Conservation (phyloP, 2,329 filamentous ascomycete species). For the Emmonsia crescens region DNA sequence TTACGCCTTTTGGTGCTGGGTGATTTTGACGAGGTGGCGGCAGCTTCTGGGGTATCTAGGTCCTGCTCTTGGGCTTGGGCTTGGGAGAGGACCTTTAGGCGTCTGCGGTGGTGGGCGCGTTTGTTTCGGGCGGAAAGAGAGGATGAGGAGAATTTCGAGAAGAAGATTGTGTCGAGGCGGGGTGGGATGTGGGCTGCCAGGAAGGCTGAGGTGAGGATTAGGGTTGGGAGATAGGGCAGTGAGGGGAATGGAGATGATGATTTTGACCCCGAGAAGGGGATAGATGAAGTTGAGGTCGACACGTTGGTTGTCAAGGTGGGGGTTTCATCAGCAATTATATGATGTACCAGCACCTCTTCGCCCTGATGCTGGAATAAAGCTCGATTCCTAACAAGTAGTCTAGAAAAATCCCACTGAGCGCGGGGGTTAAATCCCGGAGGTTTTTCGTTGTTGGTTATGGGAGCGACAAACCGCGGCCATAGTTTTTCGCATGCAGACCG, state of each 20-base stretch:
- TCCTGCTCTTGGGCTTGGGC: constrained; percentile 24
- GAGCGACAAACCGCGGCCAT: constrained; percentile 76
- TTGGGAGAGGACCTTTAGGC: constrained; percentile 32
- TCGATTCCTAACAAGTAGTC: constrained; percentile 54
- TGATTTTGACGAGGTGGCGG: constrained; percentile 22
- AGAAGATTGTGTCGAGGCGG: constrained; percentile 39
- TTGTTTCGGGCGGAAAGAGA: constrained; percentile 34
- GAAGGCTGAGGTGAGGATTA: constrained; percentile 38
- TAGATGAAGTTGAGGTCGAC: constrained; percentile 5
- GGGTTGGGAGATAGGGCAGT: constrained; percentile 37
- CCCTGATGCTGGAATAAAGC: constrained; percentile 36
- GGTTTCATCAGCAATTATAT: constrained; percentile 24
- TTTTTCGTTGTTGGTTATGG: constrained; percentile 58
- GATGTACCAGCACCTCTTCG: constrained; percentile 34
- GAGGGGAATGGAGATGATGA: constrained; percentile 23
- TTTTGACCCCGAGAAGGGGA: constrained; percentile 7
- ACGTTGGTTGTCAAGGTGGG: background rate
- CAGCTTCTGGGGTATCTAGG: constrained; percentile 16
- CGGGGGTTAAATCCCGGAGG: constrained; percentile 35
- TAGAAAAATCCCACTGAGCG: constrained; percentile 69
- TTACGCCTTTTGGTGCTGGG: constrained; percentile 23
- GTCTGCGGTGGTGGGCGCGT: constrained; percentile 32
- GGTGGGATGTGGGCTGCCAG: constrained; percentile 38
- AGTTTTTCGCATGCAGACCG: constrained; percentile 58
- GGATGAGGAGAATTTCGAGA: constrained; percentile 38